Base-by-base conservation (phyloP, 2,329 filamentous ascomycete species). In the Colletotrichum ledebouriae region DNA sequence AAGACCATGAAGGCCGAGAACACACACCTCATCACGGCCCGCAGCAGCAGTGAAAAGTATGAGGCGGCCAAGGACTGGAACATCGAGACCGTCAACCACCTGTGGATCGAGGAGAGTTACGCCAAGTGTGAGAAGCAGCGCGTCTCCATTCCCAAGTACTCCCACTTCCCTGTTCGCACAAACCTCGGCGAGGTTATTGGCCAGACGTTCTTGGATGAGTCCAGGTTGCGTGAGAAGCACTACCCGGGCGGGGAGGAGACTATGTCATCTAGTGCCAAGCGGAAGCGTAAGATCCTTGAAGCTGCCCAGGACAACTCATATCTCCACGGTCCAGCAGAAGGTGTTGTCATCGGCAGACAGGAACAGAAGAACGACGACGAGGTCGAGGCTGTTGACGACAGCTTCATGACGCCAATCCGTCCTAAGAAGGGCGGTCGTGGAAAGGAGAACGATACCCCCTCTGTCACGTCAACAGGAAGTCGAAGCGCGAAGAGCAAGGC, bases 51-150 rank as follows among this genome's bases (percentile, higher is more conserved):
- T 75, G 96, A 98, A 76, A 99, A 99, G 79, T 98, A 93, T 77
- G 90, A 92, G 42, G 96, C 96, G 1, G 96, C 96, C 0, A 88
- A 89, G 70, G 96, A 98, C 80, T 99, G 96, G 96, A 91, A 92
- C 60, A 90, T 98, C 62, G 84, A 94, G 64, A 91, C 97, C 73
- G 84, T 97, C 73, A 99, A 98, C 77, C 96, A 99, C 77, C 85
- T 99, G 1, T 99, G 96, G 96, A 86, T 99, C 52, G 96, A 99
- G 78, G 96, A 99, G 76, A 97, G 94, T 79, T 99, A 98, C 76
- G 94, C 95, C 2, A 94, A 92, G 76, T 97, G 94, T 82, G 87
- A 92, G 75, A 83, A 91, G 66, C 91, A 93, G 76, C 87, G 88
- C 0, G 81, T 94, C 22, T 91, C 92, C 4, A 88, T 92, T 59